Evolutionary conservation across 352 stramenopile species (phyloP).

Genomic region (Chrysophaeum taylorii): DNA sequence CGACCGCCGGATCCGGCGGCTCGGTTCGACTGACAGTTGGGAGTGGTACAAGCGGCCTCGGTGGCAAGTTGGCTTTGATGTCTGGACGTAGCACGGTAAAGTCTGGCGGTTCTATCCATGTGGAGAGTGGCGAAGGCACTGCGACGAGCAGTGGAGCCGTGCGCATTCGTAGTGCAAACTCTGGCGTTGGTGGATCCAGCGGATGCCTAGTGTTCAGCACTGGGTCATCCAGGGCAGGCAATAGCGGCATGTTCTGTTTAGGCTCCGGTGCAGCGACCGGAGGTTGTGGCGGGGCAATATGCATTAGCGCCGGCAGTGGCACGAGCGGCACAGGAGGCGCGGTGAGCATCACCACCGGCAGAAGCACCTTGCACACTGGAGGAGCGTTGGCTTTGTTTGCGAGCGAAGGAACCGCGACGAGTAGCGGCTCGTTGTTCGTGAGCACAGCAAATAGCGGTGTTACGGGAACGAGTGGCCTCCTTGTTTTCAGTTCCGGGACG

Average conservation of each 20-base stretch:
- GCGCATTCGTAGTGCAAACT: no score
- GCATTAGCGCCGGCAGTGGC: not conserved
- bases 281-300: not conserved
- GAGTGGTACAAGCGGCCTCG: conserved; percentile 24
- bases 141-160: no score
- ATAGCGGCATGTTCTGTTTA: no score
- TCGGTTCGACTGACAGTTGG: conserved; percentile 22
- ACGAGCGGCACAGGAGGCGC: not conserved
- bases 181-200: no score
- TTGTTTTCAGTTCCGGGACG: conserved; percentile 28
- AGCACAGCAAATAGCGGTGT: conserved; percentile 24
- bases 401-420: not conserved
- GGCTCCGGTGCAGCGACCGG: not conserved
- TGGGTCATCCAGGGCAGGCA: no score
- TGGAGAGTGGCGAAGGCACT: no score
- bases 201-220: no score
- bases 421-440: conserved; percentile 13
- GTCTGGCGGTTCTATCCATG: conserved; percentile 19
- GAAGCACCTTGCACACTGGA: not conserved
- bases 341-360: not conserved
- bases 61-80: conserved; percentile 19
- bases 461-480: conserved; percentile 22
- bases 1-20: conserved; percentile 18
- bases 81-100: conserved; percentile 15
- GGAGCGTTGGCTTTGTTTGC: not conserved